Base-by-base conservation (phyloP, 805 yeast genomes). In the Candida pseudoglaebosa region DNA sequence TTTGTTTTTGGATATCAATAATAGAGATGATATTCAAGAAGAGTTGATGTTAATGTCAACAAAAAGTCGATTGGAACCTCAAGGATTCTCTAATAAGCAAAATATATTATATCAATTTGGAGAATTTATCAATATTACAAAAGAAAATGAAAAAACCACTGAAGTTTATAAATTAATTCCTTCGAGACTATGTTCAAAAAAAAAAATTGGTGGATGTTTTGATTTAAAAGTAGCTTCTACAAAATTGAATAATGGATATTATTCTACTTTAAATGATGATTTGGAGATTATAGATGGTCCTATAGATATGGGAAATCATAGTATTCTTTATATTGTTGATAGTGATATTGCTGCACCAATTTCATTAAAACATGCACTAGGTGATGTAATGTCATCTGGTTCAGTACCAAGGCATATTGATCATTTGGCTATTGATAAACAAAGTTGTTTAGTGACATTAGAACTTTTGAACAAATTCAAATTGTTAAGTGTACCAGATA, bases 261-360 rank as follows among this genome's bases (percentile, higher is more conserved):
- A 61, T 0, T 40, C 59, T 2, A 54, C 67, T 2, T 52, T 87
- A 26, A 86, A 87, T 55, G 82, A 81, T 47, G 80, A 72, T 28
- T 56, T 73, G 24, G 54, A 61, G n/a, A 62, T 84, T 1, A 42
- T 63, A 6, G 53, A 67, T 0, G 62, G 65, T 1, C 77, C 76
- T 2, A 67, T 70, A 32, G 48, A 49, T 6, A 67, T 85, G 15
- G 90, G 84, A 0, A 77, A 80, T 36, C 38, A 52, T 44, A 78
- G 88, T 2, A 54, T 75, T n/a, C 80, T 89, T 4, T 86, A 81
- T 48, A 56, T 82, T 2, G 65, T 83, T 1, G 77, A 80, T 42
- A 80, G 78, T 12, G 80, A 78, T 21, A 48, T 86, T 9, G 57
- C 72, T 8, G 46, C 82, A 1, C 98, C 97, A 0, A 61, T 73